phyloP scores from a whole-genome alignment of 106 monocot species.

The Triglochin maritima region DNA sequence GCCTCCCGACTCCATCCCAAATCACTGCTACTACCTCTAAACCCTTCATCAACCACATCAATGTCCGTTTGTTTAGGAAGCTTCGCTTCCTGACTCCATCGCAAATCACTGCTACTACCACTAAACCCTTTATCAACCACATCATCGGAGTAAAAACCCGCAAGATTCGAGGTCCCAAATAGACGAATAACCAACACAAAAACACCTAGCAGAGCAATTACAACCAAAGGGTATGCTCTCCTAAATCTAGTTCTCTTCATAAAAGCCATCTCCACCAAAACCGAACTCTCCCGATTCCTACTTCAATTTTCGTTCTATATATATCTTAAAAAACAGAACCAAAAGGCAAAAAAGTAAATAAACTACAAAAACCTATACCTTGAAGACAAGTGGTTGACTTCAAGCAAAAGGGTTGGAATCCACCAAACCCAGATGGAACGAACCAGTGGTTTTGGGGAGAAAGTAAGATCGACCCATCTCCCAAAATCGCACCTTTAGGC shows the following conservation, averaged over 20 bases:
- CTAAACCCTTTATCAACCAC: neutral
- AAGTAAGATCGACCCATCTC: neutral
- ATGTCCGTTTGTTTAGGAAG: constrained; percentile 53
- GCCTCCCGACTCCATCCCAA: constrained; percentile 25
- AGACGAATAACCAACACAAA: constrained; percentile 7
- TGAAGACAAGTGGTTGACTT: neutral
- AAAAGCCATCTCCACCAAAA: constrained; percentile 20
- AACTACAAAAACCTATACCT: neutral
- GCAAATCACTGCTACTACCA: neutral
- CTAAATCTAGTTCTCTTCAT: constrained; percentile 28
- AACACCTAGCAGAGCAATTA: constrained; percentile 5
- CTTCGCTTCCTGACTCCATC: constrained; percentile 27
- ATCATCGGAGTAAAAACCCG: neutral
- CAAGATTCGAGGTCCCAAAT: neutral
- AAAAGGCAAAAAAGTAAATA: neutral
- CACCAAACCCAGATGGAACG: neutral
- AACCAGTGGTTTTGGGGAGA: neutral
- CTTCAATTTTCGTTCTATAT: neutral
- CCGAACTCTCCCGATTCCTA: neutral
- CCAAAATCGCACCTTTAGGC: neutral
- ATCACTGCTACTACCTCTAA: neutral
- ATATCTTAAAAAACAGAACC: neutral
- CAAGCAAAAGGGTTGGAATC: neutral
- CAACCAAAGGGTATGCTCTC: constrained; percentile 16
- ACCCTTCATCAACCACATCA: neutral